These are phyloP conservation scores for Verticillium longisporum DNA, from an alignment of 2,329 filamentous ascomycete species.

Conservation along the genomic window DNA sequence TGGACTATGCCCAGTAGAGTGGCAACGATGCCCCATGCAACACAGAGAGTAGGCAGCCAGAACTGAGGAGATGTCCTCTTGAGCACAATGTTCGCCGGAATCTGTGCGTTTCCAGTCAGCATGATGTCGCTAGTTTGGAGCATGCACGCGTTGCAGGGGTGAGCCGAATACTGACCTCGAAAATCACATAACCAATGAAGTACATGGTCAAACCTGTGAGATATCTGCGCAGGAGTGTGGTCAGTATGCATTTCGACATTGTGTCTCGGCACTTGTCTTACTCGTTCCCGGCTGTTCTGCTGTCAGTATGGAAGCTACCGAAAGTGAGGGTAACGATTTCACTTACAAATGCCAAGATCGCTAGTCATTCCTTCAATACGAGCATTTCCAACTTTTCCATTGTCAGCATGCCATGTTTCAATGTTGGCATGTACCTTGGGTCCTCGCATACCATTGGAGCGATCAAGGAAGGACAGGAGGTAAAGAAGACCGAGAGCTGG, in stretches of 20 bases:
- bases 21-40: constrained; percentile 48
- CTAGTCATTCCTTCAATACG: constrained; percentile 46
- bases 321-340: constrained; percentile 22
- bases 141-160: neutral
- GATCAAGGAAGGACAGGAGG: constrained; percentile 48
- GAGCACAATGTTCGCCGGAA: constrained; percentile 56
- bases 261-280: constrained; percentile 19
- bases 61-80: constrained; percentile 51
- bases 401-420: neutral
- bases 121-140: too few species aligned
- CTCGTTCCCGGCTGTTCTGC: constrained; percentile 44
- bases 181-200: constrained; percentile 54
- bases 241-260: neutral
- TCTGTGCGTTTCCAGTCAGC: constrained; percentile 21
- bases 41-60: constrained; percentile 51
- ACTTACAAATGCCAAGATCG: constrained; percentile 47
- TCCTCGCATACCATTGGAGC: constrained; percentile 44
- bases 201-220: constrained; percentile 60
- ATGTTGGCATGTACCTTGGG: constrained; percentile 13
- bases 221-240: constrained; percentile 19
- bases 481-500: constrained; percentile 50
- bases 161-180: constrained; percentile 31
- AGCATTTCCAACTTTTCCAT: constrained; percentile 46
- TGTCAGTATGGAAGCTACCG: neutral
- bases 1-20: constrained; percentile 44